A percentile compares a stretch with the other conserved stretches of the same genome.
phyloP scores from a whole-genome alignment of 257 asterid genomes.

The Lycium barbarum region DNA sequence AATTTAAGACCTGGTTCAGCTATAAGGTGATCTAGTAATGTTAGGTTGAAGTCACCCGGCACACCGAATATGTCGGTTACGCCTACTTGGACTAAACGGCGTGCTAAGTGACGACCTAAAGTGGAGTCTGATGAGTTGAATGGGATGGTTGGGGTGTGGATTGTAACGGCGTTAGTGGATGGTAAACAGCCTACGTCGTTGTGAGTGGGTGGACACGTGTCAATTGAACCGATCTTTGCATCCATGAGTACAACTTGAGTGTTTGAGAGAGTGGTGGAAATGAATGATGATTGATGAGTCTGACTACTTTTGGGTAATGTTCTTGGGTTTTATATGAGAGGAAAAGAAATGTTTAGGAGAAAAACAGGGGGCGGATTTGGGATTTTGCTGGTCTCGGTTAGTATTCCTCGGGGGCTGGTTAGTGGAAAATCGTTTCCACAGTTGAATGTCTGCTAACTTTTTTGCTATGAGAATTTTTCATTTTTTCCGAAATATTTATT shows the following conservation, averaged over 20 bases:
- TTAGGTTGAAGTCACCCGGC: constrained; percentile 40
- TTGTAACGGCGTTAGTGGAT: background rate
- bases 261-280: background rate
- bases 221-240: constrained; percentile 22
- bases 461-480: too few species aligned
- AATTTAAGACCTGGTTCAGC: constrained; percentile 85
- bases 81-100: constrained; percentile 40
- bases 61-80: constrained; percentile 36
- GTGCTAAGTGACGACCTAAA: constrained; percentile 42
- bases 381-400: background rate
- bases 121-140: constrained; percentile 35
- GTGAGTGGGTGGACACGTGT: background rate
- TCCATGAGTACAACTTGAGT: background rate
- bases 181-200: background rate
- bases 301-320: background rate
- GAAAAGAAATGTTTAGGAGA: background rate
- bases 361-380: constrained; percentile 19
- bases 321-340: background rate
- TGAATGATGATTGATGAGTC: background rate
- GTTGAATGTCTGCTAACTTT: too few species aligned
- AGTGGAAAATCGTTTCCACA: background rate
- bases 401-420: background rate
- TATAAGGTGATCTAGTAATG: constrained; percentile 57
- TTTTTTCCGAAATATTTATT: too few species aligned
- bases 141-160: background rate